Evolutionary conservation across 768 basidiomycete species (phyloP), one percentile per base, ranked within the genome.

Genomic region (Brasilioporus rufonigricans): DNA sequence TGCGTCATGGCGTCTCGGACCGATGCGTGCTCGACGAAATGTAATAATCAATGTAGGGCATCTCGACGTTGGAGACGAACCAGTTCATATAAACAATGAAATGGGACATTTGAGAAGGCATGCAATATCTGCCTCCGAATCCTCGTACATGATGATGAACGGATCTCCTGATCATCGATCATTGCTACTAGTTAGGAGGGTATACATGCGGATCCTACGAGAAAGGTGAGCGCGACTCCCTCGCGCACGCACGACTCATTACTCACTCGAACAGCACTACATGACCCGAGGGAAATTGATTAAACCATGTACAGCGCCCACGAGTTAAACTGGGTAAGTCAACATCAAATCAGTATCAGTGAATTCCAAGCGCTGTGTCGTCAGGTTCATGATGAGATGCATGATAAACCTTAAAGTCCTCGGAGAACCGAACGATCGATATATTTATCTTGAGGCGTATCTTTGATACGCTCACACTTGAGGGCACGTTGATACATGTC

Each of bases 51-150:
- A 21, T 35, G 7, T 38, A 48, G 12, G 33, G 12, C 7, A 32
- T 19, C 24, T 44, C 26, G 48, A 36, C 23, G 8, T 26, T 31
- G 21, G 27, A 47, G 40, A 27, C 27, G 21, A 33, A n/a, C 14
- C 23, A 29, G 32, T 48, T 52, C 44, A 52, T 60, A 39, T 53
- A 40, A 12, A 51, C n/a, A 48, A 56, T 49, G 51, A 59, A 48
- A 63, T 27, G 18, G 26, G 40, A 33, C 13, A 43, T 23, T 27
- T 1, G 51, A 8, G 44, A 53, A 38, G 29, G 55, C 40, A 53
- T 3, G 12, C 53, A 32, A 39, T 52, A 55, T 52, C 51, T 55
- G 49, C 19, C 19, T 50, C 45, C 29, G 35, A 48, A 62, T 56
- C 51, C 39, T 35, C 46, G 36, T 53, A 26, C 31, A 27, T 40